These are phyloP conservation scores for Lichtheimia corymbifera DNA, from an alignment of 371 early-diverging fungal genomes.

Conservation along the genomic window DNA sequence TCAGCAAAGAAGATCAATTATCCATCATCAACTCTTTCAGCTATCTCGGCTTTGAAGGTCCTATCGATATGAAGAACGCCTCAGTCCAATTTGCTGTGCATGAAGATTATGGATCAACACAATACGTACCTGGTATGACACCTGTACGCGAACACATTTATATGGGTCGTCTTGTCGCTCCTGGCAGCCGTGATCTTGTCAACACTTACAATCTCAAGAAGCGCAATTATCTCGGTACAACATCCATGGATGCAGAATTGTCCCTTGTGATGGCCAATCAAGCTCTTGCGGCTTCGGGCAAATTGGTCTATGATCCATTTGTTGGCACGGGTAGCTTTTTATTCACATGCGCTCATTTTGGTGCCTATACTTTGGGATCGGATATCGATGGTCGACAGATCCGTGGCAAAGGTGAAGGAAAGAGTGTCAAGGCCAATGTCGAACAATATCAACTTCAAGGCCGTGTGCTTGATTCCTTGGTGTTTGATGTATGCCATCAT, in stretches of 20 bases:
- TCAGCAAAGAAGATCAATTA: slow-evolving; percentile 70
- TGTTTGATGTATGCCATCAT: slow-evolving; percentile 88
- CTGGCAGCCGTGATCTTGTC: slow-evolving; percentile 75
- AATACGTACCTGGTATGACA: slow-evolving; percentile 38
- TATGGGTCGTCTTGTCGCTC: slow-evolving; percentile 74
- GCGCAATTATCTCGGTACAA: slow-evolving; percentile 91
- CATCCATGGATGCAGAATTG: slow-evolving; percentile 97
- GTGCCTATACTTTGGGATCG: slow-evolving; percentile 88
- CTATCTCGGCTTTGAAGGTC: slow-evolving; percentile 76
- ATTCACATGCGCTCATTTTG: slow-evolving; percentile 91
- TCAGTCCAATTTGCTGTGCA: slow-evolving; percentile 74
- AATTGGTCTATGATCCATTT: slow-evolving; percentile 95
- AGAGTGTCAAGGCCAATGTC: slow-evolving; percentile 65
- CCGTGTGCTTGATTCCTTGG: slow-evolving; percentile 79
- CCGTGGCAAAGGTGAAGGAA: slow-evolving; percentile 75
- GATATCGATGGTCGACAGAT: slow-evolving; percentile 98
- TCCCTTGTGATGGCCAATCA: slow-evolving; percentile 96
- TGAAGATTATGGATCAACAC: slow-evolving; percentile 69
- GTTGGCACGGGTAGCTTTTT: slow-evolving; percentile 95
- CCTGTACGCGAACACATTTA: slow-evolving; percentile 53
- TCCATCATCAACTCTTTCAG: slow-evolving; percentile 77
- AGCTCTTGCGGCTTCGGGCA: slow-evolving; percentile 77
- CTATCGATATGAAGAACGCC: slow-evolving; percentile 85
- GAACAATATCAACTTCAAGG: slow-evolving; percentile 78
- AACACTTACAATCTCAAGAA: slow-evolving; percentile 88